Base-by-base conservation (phyloP, 257 asterid species). In the Rhazya stricta region DNA sequence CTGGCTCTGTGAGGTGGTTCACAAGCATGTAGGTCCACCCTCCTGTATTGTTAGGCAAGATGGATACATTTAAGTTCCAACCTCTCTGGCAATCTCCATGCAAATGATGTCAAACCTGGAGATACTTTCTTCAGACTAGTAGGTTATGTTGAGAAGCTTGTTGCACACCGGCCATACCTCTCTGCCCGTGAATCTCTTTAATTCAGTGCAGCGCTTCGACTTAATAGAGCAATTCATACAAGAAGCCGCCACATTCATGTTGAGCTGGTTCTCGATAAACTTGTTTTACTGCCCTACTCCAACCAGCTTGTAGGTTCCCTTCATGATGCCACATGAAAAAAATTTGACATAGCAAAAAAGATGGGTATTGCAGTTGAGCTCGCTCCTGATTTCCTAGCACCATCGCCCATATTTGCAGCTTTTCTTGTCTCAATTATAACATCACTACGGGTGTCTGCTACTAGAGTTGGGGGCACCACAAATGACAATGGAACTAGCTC, bases 61-160 rank as follows among this genome's bases (percentile, higher is more conserved):
- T 60, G 71, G 70, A 32, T 60, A 71, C 66, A 51, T 71, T 50
- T 27, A 41, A 29, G 45, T 61, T 34, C 71, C 45, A 9, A 74
- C 29, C 69, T 74, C 51, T 21, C 2, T 6, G 69, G 77, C 12
- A 27, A 58, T 7, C 67, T 73, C n/a, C 69, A 29, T 46, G 77
- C 71, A 43, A 74, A 60, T 60, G 46, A 43, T 41, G 69, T 60
- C 57, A 74, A 27, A 29, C 71, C 71, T 74, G 77, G 71, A 43
- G 61, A 34, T 42, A 27, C 77, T 42, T 74, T 74, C 71, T 60
- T 74, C 60, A 58, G 70, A 43, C 70, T 74, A 60, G 37, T 27
- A 74, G 77, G 77, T 25, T 74, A 74, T 43, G 71, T 62, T 9
- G 77, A 74, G 77, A 74, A 60, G 69, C 71, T 74, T 74, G 77